These are phyloP conservation scores for Acanthamoeba royreba DNA, from an alignment of 208 protist genomes.

Conservation along the genomic window DNA sequence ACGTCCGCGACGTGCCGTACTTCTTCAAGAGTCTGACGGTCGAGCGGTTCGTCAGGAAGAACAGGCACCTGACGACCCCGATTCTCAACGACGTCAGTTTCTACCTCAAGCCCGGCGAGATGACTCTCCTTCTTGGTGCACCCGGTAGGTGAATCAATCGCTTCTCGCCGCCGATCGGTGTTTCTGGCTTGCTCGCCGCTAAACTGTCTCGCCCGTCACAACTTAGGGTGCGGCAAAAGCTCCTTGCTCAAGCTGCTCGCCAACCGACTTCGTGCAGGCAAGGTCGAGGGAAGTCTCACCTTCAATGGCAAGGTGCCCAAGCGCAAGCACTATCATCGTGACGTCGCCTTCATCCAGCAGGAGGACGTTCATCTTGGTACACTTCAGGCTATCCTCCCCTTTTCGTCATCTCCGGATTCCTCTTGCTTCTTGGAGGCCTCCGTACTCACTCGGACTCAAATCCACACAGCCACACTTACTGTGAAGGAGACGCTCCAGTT, in stretches of 20 bases:
- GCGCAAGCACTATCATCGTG: background rate
- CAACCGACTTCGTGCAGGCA: background rate
- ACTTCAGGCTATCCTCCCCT: no score
- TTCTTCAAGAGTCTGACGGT: background rate
- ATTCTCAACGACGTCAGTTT: background rate
- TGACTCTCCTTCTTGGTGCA: background rate
- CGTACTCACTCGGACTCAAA: no score
- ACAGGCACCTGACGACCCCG: background rate
- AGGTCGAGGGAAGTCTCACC: background rate
- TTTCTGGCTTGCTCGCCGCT: no score
- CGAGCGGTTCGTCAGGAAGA: background rate
- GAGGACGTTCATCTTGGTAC: background rate
- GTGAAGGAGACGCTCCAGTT: constrained; percentile 65
- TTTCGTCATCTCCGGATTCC: no score
- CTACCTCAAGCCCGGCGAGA: background rate
- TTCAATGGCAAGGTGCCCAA: background rate
- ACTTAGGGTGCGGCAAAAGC: background rate
- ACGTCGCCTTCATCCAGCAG: background rate
- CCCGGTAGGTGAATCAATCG: no score
- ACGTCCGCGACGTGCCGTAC: background rate
- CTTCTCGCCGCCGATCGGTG: no score
- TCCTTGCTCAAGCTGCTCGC: background rate
- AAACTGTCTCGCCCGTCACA: background rate
- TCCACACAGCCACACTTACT: constrained; percentile 52
- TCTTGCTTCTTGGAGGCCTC: no score